Percentiles rank a stretch among this genome's conserved stretches.
These are phyloP conservation scores for Colletotrichum cuscutae DNA, from an alignment of 2,329 filamentous ascomycete genomes.

Conservation along the genomic window DNA sequence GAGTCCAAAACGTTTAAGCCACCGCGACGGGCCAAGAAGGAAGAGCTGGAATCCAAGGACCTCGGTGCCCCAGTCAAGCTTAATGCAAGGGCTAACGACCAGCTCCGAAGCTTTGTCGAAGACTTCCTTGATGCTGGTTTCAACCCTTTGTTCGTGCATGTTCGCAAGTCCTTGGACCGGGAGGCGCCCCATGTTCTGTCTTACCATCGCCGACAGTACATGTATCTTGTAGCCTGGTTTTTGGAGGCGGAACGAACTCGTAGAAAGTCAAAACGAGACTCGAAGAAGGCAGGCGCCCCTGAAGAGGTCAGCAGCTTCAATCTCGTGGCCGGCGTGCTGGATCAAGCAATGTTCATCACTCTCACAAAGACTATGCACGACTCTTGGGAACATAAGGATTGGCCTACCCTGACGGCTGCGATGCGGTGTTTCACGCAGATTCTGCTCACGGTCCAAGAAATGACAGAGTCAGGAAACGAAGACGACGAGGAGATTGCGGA, in stretches of 20 bases:
- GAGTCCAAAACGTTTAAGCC: constrained; percentile 90
- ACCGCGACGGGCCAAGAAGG: constrained; percentile 71
- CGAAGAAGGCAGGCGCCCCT: constrained; percentile 52
- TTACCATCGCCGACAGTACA: constrained; percentile 85
- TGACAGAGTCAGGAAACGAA: constrained; percentile 84
- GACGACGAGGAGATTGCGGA: constrained; percentile 99
- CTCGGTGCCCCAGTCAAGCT: constrained; percentile 80
- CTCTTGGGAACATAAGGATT: constrained; percentile 83
- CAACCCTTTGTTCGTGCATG: constrained; percentile 87
- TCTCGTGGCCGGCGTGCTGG: constrained; percentile 87
- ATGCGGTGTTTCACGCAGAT: constrained; percentile 98
- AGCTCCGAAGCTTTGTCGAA: constrained; percentile 84
- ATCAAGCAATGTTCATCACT: constrained; percentile 94
- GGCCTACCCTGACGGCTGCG: constrained; percentile 85
- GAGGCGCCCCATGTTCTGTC: constrained; percentile 84
- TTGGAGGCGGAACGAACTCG: constrained; percentile 84
- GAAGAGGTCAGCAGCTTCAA: constrained; percentile 81
- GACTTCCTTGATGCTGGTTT: constrained; percentile 96
- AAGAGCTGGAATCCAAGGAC: constrained; percentile 74
- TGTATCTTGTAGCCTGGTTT: constrained; percentile 94
- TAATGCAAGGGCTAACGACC: constrained; percentile 77
- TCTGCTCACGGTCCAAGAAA: constrained; percentile 89
- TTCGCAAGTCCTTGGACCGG: constrained; percentile 89
- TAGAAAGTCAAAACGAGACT: constrained; percentile 67
- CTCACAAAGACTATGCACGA: constrained; percentile 85